Evolutionary conservation across 73 alveolate genomes (phyloP).

Genomic region (Blepharisma japonicum): DNA sequence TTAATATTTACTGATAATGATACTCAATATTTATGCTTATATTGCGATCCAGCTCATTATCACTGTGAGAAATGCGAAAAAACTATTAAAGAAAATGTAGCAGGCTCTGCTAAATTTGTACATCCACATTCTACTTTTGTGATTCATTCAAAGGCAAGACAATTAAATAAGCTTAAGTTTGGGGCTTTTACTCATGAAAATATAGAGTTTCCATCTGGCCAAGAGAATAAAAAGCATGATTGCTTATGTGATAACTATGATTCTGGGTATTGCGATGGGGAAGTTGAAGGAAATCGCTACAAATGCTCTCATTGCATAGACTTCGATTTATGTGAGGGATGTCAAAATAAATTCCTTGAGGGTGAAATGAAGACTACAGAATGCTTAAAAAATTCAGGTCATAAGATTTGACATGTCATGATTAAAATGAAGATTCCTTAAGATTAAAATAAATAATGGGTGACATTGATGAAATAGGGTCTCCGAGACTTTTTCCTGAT

Average conservation of each 20-base stretch:
- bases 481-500: too few relatives aligned
- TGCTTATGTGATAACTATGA: neutral
- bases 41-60: neutral
- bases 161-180: neutral
- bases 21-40: neutral
- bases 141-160: neutral
- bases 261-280: neutral
- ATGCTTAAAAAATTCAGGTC: neutral
- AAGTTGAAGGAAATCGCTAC: constrained; percentile 6
- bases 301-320: constrained; percentile 21
- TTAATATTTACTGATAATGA: neutral
- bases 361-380: neutral
- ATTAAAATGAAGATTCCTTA: neutral
- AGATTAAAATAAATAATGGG: too few relatives aligned
- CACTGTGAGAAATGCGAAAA: neutral
- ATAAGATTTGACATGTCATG: neutral
- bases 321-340: constrained; percentile 14
- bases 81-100: neutral
- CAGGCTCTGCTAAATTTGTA: neutral
- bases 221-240: neutral
- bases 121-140: neutral
- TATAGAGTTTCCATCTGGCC: neutral
- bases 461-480: too few relatives aligned
- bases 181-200: neutral
- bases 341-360: neutral